Conservation (phyloP, 192 early-diverging fungal species). For the Allomyces javanicus region DNA sequence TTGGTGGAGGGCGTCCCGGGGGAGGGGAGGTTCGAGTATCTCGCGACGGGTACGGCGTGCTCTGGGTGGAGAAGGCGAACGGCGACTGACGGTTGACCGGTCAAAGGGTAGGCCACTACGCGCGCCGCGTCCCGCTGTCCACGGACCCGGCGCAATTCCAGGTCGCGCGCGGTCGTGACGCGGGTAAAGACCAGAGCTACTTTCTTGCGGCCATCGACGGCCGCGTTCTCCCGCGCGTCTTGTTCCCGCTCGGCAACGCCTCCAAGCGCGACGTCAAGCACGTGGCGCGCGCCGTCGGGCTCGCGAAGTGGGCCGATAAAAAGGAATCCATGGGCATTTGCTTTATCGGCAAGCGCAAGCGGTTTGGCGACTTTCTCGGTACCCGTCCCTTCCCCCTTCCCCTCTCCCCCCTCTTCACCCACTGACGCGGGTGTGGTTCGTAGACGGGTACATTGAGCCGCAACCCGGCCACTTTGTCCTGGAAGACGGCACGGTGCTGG, state of each 20-base stretch:
- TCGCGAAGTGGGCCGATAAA: slow-evolving; percentile 42
- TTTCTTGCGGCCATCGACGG: slow-evolving; percentile 52
- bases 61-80: no score
- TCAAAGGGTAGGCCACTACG: not conserved
- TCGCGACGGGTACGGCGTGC: no score
- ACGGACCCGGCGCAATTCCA: not conserved
- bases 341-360: slow-evolving; percentile 64
- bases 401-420: slow-evolving; percentile 6
- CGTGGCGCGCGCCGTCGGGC: slow-evolving; percentile 31
- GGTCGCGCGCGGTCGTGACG: slow-evolving; percentile 29
- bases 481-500: slow-evolving; percentile 11
- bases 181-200: slow-evolving; percentile 82
- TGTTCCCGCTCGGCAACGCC: slow-evolving; percentile 70
- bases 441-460: slow-evolving; percentile 29
- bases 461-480: slow-evolving; percentile 19
- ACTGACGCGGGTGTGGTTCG: slow-evolving; percentile 12
- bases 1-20: slow-evolving; percentile 1
- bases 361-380: slow-evolving; percentile 58
- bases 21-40: not conserved
- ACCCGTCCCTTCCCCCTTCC: slow-evolving; percentile 12
- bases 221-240: slow-evolving; percentile 18
- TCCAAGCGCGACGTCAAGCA: slow-evolving; percentile 51
- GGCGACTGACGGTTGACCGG: no score
- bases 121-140: not conserved
- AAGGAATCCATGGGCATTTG: slow-evolving; percentile 91